phyloP scores from a whole-genome alignment of 768 basidiomycete genomes.

The Ramaria sp. region DNA sequence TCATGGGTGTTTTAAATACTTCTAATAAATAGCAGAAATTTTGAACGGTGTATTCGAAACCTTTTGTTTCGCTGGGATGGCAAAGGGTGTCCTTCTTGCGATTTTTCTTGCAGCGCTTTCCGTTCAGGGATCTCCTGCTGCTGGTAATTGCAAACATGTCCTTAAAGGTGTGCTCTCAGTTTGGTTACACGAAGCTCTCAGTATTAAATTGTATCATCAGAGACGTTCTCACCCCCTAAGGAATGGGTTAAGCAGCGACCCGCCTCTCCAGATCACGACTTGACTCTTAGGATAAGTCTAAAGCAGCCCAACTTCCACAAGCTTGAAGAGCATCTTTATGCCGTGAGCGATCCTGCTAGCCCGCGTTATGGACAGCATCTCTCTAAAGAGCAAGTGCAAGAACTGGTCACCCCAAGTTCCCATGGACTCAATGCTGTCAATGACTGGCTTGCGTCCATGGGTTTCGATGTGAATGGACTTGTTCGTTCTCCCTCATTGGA shows the following conservation, averaged over 20 bases:
- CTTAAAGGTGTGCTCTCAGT: background rate
- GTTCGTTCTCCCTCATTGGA: conserved; percentile 53
- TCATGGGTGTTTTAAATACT: background rate
- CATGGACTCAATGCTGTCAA: conserved; percentile 5
- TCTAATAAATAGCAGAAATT: background rate
- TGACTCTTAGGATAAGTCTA: conserved; percentile 11
- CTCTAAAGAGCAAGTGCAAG: conserved; percentile 12
- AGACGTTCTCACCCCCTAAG: background rate
- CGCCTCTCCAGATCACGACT: conserved; percentile 8
- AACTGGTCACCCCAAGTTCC: conserved; percentile 7
- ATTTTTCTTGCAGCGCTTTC: background rate
- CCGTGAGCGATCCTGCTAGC: conserved; percentile 11
- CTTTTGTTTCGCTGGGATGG: background rate
- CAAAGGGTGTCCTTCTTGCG: background rate
- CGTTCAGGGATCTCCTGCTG: background rate
- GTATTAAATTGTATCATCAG: background rate
- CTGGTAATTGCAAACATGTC: background rate
- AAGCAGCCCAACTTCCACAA: conserved; percentile 8
- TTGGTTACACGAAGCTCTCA: background rate
- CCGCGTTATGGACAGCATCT: conserved; percentile 12
- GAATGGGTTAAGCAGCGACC: conserved; percentile 3
- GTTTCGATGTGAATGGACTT: conserved; percentile 35
- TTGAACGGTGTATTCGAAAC: too few species aligned
- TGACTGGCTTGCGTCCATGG: conserved; percentile 33
- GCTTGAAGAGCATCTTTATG: conserved; percentile 11